phyloP scores from a whole-genome alignment of 805 yeast genomes.

The Yarrowia keelungensis region DNA sequence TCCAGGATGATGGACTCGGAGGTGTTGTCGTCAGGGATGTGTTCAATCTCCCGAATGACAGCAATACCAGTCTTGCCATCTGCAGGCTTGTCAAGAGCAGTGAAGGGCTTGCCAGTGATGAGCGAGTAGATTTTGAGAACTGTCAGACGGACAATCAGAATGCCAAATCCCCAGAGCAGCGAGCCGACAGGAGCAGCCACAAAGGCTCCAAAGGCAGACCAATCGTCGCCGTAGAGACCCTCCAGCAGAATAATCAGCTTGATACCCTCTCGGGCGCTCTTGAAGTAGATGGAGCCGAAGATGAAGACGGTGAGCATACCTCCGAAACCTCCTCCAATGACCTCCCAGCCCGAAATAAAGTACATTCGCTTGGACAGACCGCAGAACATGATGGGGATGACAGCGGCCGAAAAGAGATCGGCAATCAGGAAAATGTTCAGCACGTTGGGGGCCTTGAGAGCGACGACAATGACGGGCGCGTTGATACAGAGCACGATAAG shows the following conservation, averaged over 20 bases:
- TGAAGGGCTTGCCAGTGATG: slow-evolving; percentile 51
- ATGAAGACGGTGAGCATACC: slow-evolving; percentile 80
- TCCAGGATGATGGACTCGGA: slow-evolving; percentile 29
- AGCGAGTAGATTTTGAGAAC: slow-evolving; percentile 48
- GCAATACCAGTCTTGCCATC: slow-evolving; percentile 30
- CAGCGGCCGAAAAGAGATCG: slow-evolving; percentile 84
- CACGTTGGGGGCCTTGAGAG: slow-evolving; percentile 80
- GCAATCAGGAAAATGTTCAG: slow-evolving; percentile 89
- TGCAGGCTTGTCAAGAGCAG: slow-evolving; percentile 50
- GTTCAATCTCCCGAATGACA: slow-evolving; percentile 16
- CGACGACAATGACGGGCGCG: slow-evolving; percentile 88
- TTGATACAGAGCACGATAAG: slow-evolving; percentile 73
- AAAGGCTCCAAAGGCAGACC: slow-evolving; percentile 96
- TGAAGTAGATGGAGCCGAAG: slow-evolving; percentile 83
- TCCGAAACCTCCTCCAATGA: slow-evolving; percentile 82
- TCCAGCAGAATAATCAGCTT: slow-evolving; percentile 64
- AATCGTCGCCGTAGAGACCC: slow-evolving; percentile 81
- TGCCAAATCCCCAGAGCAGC: slow-evolving; percentile 60
- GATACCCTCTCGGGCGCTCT: slow-evolving; percentile 76
- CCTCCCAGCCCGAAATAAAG: slow-evolving; percentile 79
- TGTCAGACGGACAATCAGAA: slow-evolving; percentile 52
- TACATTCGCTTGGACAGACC: slow-evolving; percentile 74
- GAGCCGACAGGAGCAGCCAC: slow-evolving; percentile 90
- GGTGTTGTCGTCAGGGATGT: slow-evolving; percentile 12
- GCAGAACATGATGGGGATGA: slow-evolving; percentile 81